Base-by-base conservation (phyloP, 176 grass and related monocot genomes). In the Juncus inflexus region DNA sequence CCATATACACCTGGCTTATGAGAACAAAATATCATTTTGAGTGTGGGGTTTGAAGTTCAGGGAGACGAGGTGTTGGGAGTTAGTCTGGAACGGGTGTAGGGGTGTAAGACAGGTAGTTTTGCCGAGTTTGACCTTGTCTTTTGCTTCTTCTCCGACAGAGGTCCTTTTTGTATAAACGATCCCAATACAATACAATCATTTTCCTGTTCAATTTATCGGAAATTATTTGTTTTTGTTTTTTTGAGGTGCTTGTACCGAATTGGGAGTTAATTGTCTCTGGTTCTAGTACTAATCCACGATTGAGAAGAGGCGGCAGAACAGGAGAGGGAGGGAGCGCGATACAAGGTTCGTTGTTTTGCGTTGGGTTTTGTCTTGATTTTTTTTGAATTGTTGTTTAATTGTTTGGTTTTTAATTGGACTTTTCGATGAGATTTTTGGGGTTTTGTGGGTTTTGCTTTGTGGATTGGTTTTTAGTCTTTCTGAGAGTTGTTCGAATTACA, bases 151-250 rank as follows among this genome's bases (percentile, higher is more conserved):
- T 43, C 67, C 52, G 67, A 70, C 67, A 70, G 14, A 58, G 13
- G 67, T 71, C 68, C 37, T 47, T 6, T 28, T 42, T 42, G 68
- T 57, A 71, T 38, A 71, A 71, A 71, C 54, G 68, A 71, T 71
- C 68, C 53, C 54, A 71, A 71, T 71, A 58, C 54, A 40, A 4
- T 59, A 28, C 13, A 13, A 13, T 4, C 13, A 42, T 36, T 50
- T 47, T 13, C 43, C 52, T 56, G 39, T n/a, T 58, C 68, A 55
- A 45, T 59, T 71, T 58, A 52, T 58, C 68, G 40, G 9, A 58
- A 35, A 14, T 42, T 59, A 71, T 28, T 47, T 58, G 14, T 47
- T 47, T 6, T 6, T 47, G 1, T 47, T 37, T 57, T 13, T 15
- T 37, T 19, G 41, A 9, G 42, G 13, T n/a, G 4, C 38, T n/a